These are phyloP conservation scores for Hygrophorus russula DNA, from an alignment of 768 basidiomycete species.

Conservation along the genomic window DNA sequence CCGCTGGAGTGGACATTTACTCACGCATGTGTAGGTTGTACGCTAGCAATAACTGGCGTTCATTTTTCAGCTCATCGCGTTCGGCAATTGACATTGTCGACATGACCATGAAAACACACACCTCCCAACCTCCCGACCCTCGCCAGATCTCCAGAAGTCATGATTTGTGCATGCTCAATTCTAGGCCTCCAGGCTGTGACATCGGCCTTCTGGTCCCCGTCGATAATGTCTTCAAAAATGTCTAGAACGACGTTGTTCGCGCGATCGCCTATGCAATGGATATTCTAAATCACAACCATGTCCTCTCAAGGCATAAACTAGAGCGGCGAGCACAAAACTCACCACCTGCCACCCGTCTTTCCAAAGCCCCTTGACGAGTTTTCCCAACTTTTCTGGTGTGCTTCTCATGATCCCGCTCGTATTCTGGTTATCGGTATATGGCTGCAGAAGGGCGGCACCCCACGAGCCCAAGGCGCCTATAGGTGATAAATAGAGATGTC, in stretches of 20 bases:
- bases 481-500: neutral
- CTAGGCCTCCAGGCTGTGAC: conserved; percentile 53
- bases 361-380: conserved; percentile 53
- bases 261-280: conserved; percentile 82
- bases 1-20: conserved; percentile 12
- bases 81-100: neutral
- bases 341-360: conserved; percentile 79
- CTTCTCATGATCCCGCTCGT: conserved; percentile 60
- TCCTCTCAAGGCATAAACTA: conserved; percentile 1
- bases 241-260: conserved; percentile 79
- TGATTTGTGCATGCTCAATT: conserved; percentile 90
- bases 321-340: conserved; percentile 16
- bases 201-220: conserved; percentile 21
- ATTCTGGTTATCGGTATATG: conserved; percentile 73
- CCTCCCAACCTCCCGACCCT: conserved; percentile 67
- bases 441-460: conserved; percentile 81
- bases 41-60: conserved; percentile 75
- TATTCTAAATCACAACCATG: conserved; percentile 42
- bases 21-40: conserved; percentile 88
- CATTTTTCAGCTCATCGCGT: neutral
- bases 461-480: conserved; percentile 82
- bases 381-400: conserved; percentile 38
- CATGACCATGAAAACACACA: conserved; percentile 22
- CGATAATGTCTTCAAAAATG: conserved; percentile 62
- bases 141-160: conserved; percentile 57